Percentiles rank a stretch among this genome's conserved stretches.
phyloP scores from a whole-genome alignment of 108 stramenopile genomes.

The Cylindrotheca fusiformis region DNA sequence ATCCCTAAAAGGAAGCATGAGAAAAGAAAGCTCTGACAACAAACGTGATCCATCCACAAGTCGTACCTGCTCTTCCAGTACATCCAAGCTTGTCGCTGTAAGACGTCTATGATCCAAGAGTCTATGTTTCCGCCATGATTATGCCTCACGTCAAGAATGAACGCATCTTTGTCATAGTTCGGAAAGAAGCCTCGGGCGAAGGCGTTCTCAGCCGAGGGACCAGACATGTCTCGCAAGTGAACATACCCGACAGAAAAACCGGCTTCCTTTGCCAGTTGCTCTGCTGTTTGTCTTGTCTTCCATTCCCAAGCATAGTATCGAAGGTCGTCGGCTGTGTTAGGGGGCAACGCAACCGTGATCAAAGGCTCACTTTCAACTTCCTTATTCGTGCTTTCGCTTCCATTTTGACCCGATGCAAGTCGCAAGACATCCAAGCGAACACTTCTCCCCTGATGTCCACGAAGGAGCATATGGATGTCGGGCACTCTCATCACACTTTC shows the following conservation, averaged over 20 bases:
- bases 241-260: conserved; percentile 72
- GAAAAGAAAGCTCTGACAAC: background rate
- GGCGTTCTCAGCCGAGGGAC: conserved; percentile 52
- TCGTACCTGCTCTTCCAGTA: conserved; percentile 45
- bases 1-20: conserved; percentile 15
- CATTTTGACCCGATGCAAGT: conserved; percentile 26
- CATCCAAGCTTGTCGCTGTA: conserved; percentile 75
- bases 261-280: conserved; percentile 40
- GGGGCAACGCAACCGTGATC: conserved; percentile 49
- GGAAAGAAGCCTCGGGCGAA: conserved; percentile 72
- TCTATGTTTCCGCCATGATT: conserved; percentile 79
- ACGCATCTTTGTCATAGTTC: conserved; percentile 68
- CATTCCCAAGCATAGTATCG: conserved; percentile 72
- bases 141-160: conserved; percentile 72
- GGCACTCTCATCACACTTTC: conserved; percentile 68
- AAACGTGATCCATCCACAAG: background rate
- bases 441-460: conserved; percentile 48
- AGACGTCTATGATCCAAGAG: conserved; percentile 61
- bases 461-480: conserved; percentile 61
- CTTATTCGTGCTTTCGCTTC: conserved; percentile 1
- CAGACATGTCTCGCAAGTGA: conserved; percentile 61
- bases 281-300: conserved; percentile 53
- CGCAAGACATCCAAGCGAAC: conserved; percentile 66
- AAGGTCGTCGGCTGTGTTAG: conserved; percentile 34
- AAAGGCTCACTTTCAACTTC: conserved; percentile 33